Evolutionary conservation across 2,329 filamentous ascomycete genomes (phyloP).

Genomic region (Clonostachys chloroleuca): DNA sequence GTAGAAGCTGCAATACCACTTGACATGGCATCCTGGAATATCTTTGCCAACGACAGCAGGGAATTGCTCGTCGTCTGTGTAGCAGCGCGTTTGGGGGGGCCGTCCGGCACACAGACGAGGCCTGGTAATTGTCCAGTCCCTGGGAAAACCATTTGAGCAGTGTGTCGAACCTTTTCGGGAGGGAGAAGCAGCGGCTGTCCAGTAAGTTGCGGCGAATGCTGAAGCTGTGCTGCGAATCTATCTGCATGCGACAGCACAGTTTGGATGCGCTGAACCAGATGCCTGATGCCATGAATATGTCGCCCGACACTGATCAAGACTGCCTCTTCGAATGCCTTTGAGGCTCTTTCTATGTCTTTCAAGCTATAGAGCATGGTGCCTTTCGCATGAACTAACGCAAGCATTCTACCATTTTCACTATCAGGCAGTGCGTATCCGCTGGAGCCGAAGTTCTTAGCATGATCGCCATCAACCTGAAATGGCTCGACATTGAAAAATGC

Average conservation of each 20-base stretch:
- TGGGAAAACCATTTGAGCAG: slow-evolving; percentile 78
- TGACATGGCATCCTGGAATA: slow-evolving; percentile 94
- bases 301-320: slow-evolving; percentile 83
- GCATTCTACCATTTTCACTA: slow-evolving; percentile 84
- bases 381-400: slow-evolving; percentile 93
- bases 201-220: slow-evolving; percentile 4
- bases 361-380: slow-evolving; percentile 96
- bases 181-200: slow-evolving; percentile 66
- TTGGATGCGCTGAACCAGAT: slow-evolving; percentile 76
- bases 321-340: slow-evolving; percentile 89
- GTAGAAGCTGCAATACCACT: slow-evolving; percentile 55
- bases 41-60: slow-evolving; percentile 89
- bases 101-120: slow-evolving; percentile 66
- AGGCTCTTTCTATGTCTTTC: slow-evolving; percentile 76
- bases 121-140: slow-evolving; percentile 74
- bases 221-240: not conserved
- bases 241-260: slow-evolving; percentile 50
- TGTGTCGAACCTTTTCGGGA: slow-evolving; percentile 78
- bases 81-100: slow-evolving; percentile 70
- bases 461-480: not conserved
- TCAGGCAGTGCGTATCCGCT: slow-evolving; percentile 69
- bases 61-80: slow-evolving; percentile 95
- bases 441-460: slow-evolving; percentile 1
- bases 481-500: not conserved
- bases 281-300: slow-evolving; percentile 64